phyloP scores from a whole-genome alignment of 257 asterid genomes.

The Solanum pennellii region DNA sequence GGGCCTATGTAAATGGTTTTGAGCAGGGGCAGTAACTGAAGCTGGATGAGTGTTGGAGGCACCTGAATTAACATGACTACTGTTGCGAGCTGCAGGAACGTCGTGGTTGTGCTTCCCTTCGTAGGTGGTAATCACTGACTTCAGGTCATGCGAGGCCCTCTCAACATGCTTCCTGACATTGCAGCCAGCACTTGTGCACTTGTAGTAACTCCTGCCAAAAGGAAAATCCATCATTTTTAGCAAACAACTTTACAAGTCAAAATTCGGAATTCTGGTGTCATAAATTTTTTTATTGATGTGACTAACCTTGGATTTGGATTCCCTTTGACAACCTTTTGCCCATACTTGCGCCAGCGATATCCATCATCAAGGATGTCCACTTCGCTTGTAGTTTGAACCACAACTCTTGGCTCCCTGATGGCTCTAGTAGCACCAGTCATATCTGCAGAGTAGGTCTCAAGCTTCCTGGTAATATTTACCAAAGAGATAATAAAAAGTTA shows the following conservation, averaged over 20 bases:
- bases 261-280: background rate
- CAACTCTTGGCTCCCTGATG: slow-evolving; percentile 78
- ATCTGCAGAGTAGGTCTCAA: slow-evolving; percentile 35
- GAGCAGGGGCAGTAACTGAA: slow-evolving; percentile 16
- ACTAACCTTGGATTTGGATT: slow-evolving; percentile 89
- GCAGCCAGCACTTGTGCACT: slow-evolving; percentile 78
- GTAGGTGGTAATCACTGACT: slow-evolving; percentile 69
- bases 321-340: slow-evolving; percentile 92
- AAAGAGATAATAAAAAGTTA: background rate
- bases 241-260: background rate
- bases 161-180: slow-evolving; percentile 74
- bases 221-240: background rate
- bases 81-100: slow-evolving; percentile 78
- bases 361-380: slow-evolving; percentile 91
- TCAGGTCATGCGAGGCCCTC: slow-evolving; percentile 79
- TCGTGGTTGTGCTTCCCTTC: slow-evolving; percentile 89
- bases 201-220: slow-evolving; percentile 74
- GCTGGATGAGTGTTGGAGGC: slow-evolving; percentile 5
- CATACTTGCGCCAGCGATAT: slow-evolving; percentile 93
- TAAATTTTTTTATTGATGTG: background rate
- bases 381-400: slow-evolving; percentile 91
- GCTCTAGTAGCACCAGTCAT: slow-evolving; percentile 45
- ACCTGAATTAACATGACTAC: slow-evolving; percentile 40
- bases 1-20: slow-evolving; percentile 29
- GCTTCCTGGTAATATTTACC: slow-evolving; percentile 26